Base-by-base conservation (phyloP, 2,329 filamentous ascomycete genomes). In the Fusarium humuli region DNA sequence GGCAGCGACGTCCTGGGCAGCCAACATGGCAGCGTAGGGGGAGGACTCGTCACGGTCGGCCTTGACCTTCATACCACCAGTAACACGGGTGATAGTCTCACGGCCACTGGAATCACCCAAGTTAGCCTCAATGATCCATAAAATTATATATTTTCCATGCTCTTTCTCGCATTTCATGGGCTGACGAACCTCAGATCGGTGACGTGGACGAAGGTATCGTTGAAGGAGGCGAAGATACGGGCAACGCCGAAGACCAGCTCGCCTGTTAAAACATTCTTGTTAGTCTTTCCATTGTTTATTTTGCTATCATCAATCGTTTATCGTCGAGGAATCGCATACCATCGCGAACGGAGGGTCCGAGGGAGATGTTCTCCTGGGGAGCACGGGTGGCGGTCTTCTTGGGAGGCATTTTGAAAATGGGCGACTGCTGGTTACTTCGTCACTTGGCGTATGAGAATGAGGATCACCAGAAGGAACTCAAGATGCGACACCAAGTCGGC, bases 31-130 rank as follows among this genome's bases (percentile, higher is more conserved):
- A 81, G 96, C 96, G 90, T 99, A 99, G 80, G 96, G 96, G 77
- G 96, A 98, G 81, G 95, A 98, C 90, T 99, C 96, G 88, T 99
- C 96, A 90, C 96, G 95, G 83, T 99, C 94, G 85, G 94, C 94
- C 92, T 99, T 99, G 91, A 99, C 96, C 91, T 99, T 99, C 96
- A 99, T 99, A 83, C 97, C 97, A 88, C 97, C 96, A 80, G 97
- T 99, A 78, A 99, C 95, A 93, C 96, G 94, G 91, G 91, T 93
- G 88, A 99, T 98, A 87, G 97, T 99, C 92, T 99, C 96, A 87
- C 96, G 96, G 87, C 96, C 96, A 87, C 93, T 97, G 88, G 83
- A 88, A 90, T 89, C 86, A 90, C 86, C 75, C 73, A 72, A 67
- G 73, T 78, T 75, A 78, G 76, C 75, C 70, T 56, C 57, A 55